Base-by-base conservation (phyloP, 805 yeast genomes). In the Ogataea methanolica region DNA sequence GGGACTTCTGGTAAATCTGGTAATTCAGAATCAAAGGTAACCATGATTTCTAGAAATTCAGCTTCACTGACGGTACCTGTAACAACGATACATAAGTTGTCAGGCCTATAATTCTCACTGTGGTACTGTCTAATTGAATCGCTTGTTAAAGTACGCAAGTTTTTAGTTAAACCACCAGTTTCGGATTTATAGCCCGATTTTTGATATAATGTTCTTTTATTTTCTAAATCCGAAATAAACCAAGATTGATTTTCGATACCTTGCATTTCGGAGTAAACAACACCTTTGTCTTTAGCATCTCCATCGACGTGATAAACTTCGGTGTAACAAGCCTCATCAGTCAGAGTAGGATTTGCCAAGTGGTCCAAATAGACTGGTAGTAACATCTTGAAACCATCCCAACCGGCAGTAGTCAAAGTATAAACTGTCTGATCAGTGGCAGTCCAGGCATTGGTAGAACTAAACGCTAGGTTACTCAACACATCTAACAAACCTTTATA, bases 231-330 rank as follows among this genome's bases (percentile, higher is more conserved):
- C 2, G 84, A 62, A 12, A 83, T 68, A 53, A 85, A 85, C 79
- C 83, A 82, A 15, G 91, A 77, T 52, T 85, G 87, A 57, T 80
- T 80, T 65, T 90, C 96, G 47, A 86, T 82, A 26, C 90, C 97
- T 61, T 88, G 97, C 98, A 94, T 94, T 68, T 94, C 99, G 45
- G 95, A 85, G 63, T 86, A 94, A 3, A 94, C 98, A 31, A 94
- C 99, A 57, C 99, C 99, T 63, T 89, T 89, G 57, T 94, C 99
- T 54, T 85, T 81, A 33, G 87, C 96, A 8, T 80, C 76, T 2
- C 96, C 96, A 63, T 94, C 98, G 41, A 94, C 79, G 63, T 94
- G 98, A 63, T 88, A 88, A 8, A 94, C 98, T 63, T 94, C 99
- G 1, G 99, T 94, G 45, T 84, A 70, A 58, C 96, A 94, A 0